Base-by-base conservation (phyloP, 75 land plant species). In the Chamaecyparis obtusa region DNA sequence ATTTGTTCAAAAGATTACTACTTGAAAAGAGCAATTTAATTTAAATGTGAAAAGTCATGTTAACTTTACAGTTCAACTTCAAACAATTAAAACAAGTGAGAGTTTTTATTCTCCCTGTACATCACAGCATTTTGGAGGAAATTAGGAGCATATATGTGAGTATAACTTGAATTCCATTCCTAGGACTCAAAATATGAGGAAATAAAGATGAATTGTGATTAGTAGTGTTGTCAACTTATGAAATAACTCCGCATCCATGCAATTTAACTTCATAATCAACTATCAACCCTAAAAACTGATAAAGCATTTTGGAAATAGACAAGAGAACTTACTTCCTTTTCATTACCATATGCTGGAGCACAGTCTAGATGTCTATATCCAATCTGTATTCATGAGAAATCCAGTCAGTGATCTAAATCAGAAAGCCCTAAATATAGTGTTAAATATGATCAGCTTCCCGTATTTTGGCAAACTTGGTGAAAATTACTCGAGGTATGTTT, bases 301-400 rank as follows among this genome's bases (percentile, higher is more conserved):
- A 24, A 69, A 27, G 24, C 9, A 71, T 71, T 71, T 71, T 10
- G 75, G 75, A 27, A 71, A 71, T n/a, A 27, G 75, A 71, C 30
- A 3, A 3, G 46, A 2, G 15, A 10, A 60, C 37, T 56, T 92
- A 97, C 99, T 96, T 97, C 98, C 27, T 92, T 90, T 88, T 97
- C 94, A 86, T 97, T 97, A 1, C 51, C 64, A 86, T 97, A 97
- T 30, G 88, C 87, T 48, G 86, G 89, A 64, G 99, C 96, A 93
- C 99, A 97, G 85, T 97, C 99, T 54, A 97, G 95, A 87, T 97
- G 99, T 36, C 94, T 93, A 72, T 95, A 97, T 30, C 99, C 99
- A 89, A 89, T 88, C 99, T 96, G 90, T 90, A 91, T 32, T 32
- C 39, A 90, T 37, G 84, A 41, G 32, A 49, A 55, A 33, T n/a